These are phyloP conservation scores for Inonotus obliquus DNA, from an alignment of 1,284 basidiomycete species.

Conservation along the genomic window DNA sequence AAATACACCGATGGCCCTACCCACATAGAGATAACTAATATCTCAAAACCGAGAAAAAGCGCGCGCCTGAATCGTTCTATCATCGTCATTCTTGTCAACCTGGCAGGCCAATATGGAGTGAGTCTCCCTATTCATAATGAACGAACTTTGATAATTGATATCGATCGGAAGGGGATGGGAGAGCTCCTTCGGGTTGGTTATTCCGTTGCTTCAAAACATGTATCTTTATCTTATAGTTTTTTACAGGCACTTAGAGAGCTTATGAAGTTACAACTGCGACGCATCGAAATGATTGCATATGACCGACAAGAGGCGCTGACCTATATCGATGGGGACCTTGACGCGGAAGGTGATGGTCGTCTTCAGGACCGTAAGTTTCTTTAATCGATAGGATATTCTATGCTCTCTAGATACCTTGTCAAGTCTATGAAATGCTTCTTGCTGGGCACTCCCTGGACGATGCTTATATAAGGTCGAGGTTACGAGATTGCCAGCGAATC, in stretches of 20 bases:
- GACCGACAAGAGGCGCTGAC: conserved; percentile 22
- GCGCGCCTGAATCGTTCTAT: conserved; percentile 25
- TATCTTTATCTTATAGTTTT: no score
- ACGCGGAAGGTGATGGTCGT: conserved; percentile 18
- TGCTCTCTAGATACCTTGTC: neutral
- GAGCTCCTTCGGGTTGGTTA: conserved; percentile 5
- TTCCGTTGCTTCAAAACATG: neutral
- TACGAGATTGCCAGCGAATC: conserved; percentile 19
- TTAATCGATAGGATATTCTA: neutral
- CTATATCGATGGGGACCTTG: conserved; percentile 24
- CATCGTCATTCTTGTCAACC: conserved; percentile 23
- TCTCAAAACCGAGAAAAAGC: conserved; percentile 19
- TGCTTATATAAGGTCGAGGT: conserved; percentile 19
- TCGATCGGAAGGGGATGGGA: neutral
- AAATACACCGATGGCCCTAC: conserved; percentile 25
- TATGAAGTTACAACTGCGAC: conserved; percentile 21
- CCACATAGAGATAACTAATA: conserved; percentile 22
- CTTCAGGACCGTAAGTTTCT: conserved; percentile 23
- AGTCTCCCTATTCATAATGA: neutral
- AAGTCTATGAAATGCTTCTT: conserved; percentile 26
- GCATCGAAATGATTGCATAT: conserved; percentile 20
- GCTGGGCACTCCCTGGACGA: conserved; percentile 26
- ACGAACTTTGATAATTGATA: neutral
- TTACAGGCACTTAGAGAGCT: conserved; percentile 22
- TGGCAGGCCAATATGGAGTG: conserved; percentile 13